Percentiles rank a stretch among this genome's conserved stretches.
Conservation (phyloP, 176 grass and related monocot genomes). For the Melocanna baccifera region DNA sequence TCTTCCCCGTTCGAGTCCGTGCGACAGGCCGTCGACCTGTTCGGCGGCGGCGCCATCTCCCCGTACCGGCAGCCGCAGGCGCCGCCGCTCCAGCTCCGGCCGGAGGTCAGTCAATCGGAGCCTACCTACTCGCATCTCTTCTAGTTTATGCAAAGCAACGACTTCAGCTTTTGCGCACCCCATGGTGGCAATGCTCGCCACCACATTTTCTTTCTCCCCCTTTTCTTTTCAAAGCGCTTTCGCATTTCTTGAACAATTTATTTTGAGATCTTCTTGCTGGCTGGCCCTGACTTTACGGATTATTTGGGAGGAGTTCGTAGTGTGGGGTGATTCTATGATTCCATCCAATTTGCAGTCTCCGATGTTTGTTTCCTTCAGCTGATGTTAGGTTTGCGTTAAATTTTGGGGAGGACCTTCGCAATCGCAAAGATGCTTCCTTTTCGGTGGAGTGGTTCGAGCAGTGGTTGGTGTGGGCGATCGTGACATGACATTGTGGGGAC, state of each 20-base stretch:
- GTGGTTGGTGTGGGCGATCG: slow-evolving; percentile 11
- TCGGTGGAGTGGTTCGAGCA: neutral
- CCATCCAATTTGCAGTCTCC: neutral
- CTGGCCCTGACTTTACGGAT: neutral
- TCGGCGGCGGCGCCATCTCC: slow-evolving; percentile 50
- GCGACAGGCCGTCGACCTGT: slow-evolving; percentile 67
- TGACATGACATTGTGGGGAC: slow-evolving; percentile 4
- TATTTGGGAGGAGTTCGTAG: neutral
- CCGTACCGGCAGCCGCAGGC: slow-evolving; percentile 38
- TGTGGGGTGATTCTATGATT: neutral
- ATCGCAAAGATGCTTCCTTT: neutral
- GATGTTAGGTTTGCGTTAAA: neutral
- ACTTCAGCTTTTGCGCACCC: neutral
- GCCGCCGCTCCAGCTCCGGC: slow-evolving; percentile 59
- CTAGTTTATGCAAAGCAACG: neutral
- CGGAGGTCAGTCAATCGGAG: slow-evolving; percentile 51
- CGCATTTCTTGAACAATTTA: neutral
- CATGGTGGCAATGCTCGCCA: neutral
- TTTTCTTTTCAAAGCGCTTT: slow-evolving; percentile 12
- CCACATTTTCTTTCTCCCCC: neutral
- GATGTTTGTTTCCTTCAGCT: neutral
- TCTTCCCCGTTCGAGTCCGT: slow-evolving; percentile 82
- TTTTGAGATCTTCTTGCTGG: neutral
- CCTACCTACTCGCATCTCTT: neutral
- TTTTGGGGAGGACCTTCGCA: neutral